Base-by-base conservation (phyloP, 2,329 filamentous ascomycete genomes). In the Penicillium sp. region DNA sequence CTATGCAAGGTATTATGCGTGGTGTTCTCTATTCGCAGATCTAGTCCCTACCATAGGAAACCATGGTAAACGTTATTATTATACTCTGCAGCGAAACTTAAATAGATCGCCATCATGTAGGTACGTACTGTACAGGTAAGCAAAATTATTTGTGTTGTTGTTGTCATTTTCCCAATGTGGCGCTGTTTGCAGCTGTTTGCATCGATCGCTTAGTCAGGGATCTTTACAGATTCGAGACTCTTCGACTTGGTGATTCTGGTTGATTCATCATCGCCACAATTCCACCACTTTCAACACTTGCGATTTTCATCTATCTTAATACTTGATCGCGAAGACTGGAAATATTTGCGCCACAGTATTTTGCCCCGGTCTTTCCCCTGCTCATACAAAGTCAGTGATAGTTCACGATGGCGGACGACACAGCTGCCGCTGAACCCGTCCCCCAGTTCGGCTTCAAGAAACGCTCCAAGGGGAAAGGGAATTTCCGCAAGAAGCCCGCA, bases 401-500 rank as follows among this genome's bases (percentile, higher is more conserved):
- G 9, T 22, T 19, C 11, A 22, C 43, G 22, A 73, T 74, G 70
- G 65, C 70, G 52, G 74, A 74, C 33, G 65, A 70, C 22, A 44
- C 65, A 5, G 61, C 65, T 43, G 46, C 60, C 8, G 54, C 64
- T 21, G 58, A 67, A 1, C 31, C 63, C 4, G 61, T 68, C 7
- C 72, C 76, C 35, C 70, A 70, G 56, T 70, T 78, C 47, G 67
- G 74, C 16, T 97, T 97, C 84, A 97, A 96, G 75, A 96, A 95
- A 75, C 86, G 93, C 72, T 83, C 86, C 68, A 96, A 92, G 72
- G 84, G 83, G 60, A 93, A 90, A 70, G 83, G 87, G 49, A 92
- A 87, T 69, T 80, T 93, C 54, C 87, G 93, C 70, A 96, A 96
- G 79, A 87, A 90, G 63, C 85, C 90, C 21, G 86, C 88, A 27